Evolutionary conservation across 2,329 filamentous ascomycete genomes (phyloP).

Genomic region (Penicillium janthinellum): DNA sequence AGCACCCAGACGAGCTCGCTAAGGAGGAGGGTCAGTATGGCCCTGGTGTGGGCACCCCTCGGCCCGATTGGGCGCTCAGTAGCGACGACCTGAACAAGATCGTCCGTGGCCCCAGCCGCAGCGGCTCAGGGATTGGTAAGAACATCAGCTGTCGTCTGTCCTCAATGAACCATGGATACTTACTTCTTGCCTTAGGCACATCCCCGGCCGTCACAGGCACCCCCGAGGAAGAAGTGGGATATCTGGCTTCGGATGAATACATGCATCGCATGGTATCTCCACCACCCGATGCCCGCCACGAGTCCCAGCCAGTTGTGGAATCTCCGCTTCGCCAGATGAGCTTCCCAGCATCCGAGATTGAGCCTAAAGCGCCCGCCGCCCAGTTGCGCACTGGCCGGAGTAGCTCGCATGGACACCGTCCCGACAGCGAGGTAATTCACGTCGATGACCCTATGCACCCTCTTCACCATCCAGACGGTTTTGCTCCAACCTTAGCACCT

Average conservation of each 20-base stretch:
- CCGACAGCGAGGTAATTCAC: slow-evolving; percentile 62
- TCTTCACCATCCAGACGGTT: slow-evolving; percentile 50
- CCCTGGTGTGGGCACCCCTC: slow-evolving; percentile 59
- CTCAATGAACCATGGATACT: neutral
- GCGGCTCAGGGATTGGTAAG: slow-evolving; percentile 57
- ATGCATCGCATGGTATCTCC: slow-evolving; percentile 74
- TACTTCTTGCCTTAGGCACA: slow-evolving; percentile 49
- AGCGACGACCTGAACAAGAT: slow-evolving; percentile 89
- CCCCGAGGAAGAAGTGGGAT: slow-evolving; percentile 88
- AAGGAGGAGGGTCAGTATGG: slow-evolving; percentile 72
- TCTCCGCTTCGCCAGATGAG: slow-evolving; percentile 56
- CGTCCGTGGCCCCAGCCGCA: slow-evolving; percentile 68
- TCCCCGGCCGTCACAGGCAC: slow-evolving; percentile 67
- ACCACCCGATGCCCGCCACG: slow-evolving; percentile 45
- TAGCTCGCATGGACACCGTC: slow-evolving; percentile 19
- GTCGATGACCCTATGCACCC: slow-evolving; percentile 66
- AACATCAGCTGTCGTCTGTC: neutral
- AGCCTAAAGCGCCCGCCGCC: slow-evolving; percentile 19
- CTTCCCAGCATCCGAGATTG: slow-evolving; percentile 53
- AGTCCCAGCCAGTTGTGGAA: slow-evolving; percentile 51
- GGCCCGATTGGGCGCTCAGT: slow-evolving; percentile 80
- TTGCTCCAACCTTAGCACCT: slow-evolving; percentile 51
- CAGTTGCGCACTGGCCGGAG: slow-evolving; percentile 14
- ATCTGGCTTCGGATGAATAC: slow-evolving; percentile 83
- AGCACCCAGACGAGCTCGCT: slow-evolving; percentile 77